Evolutionary conservation across 768 basidiomycete genomes (phyloP), one percentile per base, ranked within the genome.

Genomic region (Termitomyces heimii): DNA sequence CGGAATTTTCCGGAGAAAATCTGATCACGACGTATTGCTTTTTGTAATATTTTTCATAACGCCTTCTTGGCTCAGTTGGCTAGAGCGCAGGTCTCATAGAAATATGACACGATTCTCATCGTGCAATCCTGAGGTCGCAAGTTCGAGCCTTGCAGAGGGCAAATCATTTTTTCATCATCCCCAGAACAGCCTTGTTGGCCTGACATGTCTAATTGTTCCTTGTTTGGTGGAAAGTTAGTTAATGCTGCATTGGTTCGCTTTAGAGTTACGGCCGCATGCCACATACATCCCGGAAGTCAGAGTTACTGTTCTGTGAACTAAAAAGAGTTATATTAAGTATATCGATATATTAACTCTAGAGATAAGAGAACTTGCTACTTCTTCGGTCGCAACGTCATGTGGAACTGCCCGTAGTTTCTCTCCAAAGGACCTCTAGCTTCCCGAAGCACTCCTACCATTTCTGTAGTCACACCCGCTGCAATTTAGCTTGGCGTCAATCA

Each of bases 81-180:
- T 78, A 77, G 76, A 77, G 76, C 77, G 76, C 77, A 76, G 77
- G 77, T 78, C 76, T 78, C 76, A 77, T 78, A 78, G 63, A 28
- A 53, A 9, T 50, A 68, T 75, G 75, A 75, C 62, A 60, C 65
- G 61, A 28, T 22, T 0, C 0, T 2, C 0, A 3, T 59, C 64
- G 61, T 66, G 66, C 20, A 73, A 77, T 77, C 76, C 76, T 75
- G 76, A 77, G 77, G 76, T 77, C 76, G 77, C 76, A 76, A 77
- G 77, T 78, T 78, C 75, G 76, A 77, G 70, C 73, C 77, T 78
- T 78, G 75, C 76, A 75, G 67, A 67, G 77, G 71, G 76, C 75
- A 77, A n/a, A n/a, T n/a, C n/a, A n/a, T 5, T 1, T 42, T 39
- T 58, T 63, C n/a, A n/a, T n/a, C n/a, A n/a, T n/a, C n/a, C n/a